These are phyloP conservation scores for Saturnispora serradocipensis DNA, from an alignment of 805 yeast species.

Conservation along the genomic window DNA sequence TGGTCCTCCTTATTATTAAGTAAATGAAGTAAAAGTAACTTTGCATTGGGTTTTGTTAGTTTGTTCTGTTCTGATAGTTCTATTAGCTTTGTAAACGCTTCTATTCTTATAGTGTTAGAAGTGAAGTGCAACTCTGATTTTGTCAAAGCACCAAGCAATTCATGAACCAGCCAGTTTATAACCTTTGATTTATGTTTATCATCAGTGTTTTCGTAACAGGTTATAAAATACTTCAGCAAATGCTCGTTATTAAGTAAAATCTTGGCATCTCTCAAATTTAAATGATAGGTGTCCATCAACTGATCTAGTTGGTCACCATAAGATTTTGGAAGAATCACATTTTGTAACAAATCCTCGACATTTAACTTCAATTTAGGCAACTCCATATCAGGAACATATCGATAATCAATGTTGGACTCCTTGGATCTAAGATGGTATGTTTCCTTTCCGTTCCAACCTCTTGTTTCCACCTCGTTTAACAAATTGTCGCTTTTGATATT, in stretches of 20 bases:
- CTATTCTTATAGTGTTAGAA: conserved; percentile 28
- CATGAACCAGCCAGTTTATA: conserved; percentile 65
- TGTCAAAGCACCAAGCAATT: conserved; percentile 59
- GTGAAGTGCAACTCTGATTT: conserved; percentile 36
- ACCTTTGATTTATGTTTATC: conserved; percentile 7
- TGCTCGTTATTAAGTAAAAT: conserved; percentile 46
- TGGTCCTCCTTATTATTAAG: conserved; percentile 39
- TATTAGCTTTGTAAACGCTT: conserved; percentile 47
- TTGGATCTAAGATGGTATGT: conserved; percentile 67
- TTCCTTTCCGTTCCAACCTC: conserved; percentile 82
- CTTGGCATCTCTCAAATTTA: conserved; percentile 68
- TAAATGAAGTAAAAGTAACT: conserved; percentile 52
- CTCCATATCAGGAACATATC: conserved; percentile 94
- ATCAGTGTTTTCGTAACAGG: conserved; percentile 28
- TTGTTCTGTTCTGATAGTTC: conserved; percentile 34
- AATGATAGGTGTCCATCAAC: conserved; percentile 43
- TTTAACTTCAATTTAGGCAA: conserved; percentile 50
- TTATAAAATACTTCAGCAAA: conserved; percentile 44
- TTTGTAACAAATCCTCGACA: conserved; percentile 31
- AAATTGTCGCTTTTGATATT: conserved; percentile 18
- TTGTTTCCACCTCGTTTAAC: conserved; percentile 46
- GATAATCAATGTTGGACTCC: conserved; percentile 75
- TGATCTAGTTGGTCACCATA: conserved; percentile 50
- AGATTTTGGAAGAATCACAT: conserved; percentile 42
- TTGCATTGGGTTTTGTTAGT: conserved; percentile 55